Base-by-base conservation (phyloP, 1,284 basidiomycete species). In the Cutaneotrichosporon curvatum region DNA sequence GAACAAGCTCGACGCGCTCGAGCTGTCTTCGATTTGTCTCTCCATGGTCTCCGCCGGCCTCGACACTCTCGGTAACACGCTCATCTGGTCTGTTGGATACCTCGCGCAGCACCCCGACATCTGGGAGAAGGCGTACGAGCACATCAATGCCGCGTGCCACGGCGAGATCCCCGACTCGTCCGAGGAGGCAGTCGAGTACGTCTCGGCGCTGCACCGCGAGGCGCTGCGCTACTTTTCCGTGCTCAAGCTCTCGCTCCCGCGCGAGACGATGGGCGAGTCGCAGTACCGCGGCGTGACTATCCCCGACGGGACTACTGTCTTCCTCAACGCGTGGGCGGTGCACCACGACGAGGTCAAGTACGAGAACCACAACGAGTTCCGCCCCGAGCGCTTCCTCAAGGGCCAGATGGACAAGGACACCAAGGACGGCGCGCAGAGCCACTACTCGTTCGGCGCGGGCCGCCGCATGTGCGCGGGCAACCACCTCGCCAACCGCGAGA, bases 301-400 rank as follows among this genome's bases (percentile, higher is more conserved):
- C 12, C 63, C 63, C 7, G 47, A 51, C 6, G 58, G 57, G 33
- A 60, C 61, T 9, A 65, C 62, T 22, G 60, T 65, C 35, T 65
- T 65, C 45, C 53, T 66, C 37, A 65, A 65, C 56, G 61, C 58
- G 10, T 66, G 60, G 60, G 60, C 57, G 4, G 59, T 65, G 33
- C 60, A 63, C 47, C 61, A 62, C 40, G 45, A 62, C 37, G 28
- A 35, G 18, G 31, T 38, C 33, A 48, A 48, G 20, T 54, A 54
- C 48, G 48, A 45, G 39, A 45, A 54, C 47, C 43, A 40, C 36
- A 40, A 47, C 19, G 45, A 40, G 30, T 52, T 52, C 50, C 54
- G 50, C 30, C 50, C 50, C 37, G 54, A 56, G 46, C 54, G 54
- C 40, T 49, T 45, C 52, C 32, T 34, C 14, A 28, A 28, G n/a